Base-by-base conservation (phyloP, 148 eudicot species). In the Fagopyrum homotropicum region DNA sequence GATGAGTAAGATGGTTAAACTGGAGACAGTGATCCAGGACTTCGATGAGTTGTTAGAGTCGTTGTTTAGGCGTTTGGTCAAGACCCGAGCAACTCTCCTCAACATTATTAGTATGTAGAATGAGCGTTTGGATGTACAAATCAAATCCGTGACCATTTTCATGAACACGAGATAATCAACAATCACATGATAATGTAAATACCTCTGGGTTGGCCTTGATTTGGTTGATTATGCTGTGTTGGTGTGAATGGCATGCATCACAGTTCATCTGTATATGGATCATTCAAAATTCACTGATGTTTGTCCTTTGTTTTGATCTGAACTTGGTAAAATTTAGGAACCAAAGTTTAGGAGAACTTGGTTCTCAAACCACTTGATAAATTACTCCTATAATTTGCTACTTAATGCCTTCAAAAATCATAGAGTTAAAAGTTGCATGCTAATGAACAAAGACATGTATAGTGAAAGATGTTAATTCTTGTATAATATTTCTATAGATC, bases 71-170 rank as follows among this genome's bases (percentile, higher is more conserved):
- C 72, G 73, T 70, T 61, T 83, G 26, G 79, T 83, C 49, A 81
- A 76, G 72, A 69, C 82, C n/a, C 77, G 86, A 76, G 81, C 83
- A 47, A 73, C 74, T 51, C 83, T 80, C 17, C 80, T 79, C 12
- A 82, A 82, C 69, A 80, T 77, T 54, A 16, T 76, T 17, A 79
- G 78, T 74, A 26, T 57, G 45, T 82, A 79, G 69, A 45, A 9
- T 43, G 40, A 35, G 40, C 3, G 40, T 35, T 35, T 35, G 40
- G 40, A 35, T 35, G 40, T 35, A 35, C 40, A 35, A 35, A 35
- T 35, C 40, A 35, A 35, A 35, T 35, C 40, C 40, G 40, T 35
- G 40, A 35, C 40, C 40, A 35, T 35, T 35, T 35, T 35, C 40
- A 35, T 35, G 40, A 35, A 35, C 40, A 35, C 40, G 3, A 35